Conservation (phyloP, 2,329 filamentous ascomycete species). For the Myrmaecium sp. region DNA sequence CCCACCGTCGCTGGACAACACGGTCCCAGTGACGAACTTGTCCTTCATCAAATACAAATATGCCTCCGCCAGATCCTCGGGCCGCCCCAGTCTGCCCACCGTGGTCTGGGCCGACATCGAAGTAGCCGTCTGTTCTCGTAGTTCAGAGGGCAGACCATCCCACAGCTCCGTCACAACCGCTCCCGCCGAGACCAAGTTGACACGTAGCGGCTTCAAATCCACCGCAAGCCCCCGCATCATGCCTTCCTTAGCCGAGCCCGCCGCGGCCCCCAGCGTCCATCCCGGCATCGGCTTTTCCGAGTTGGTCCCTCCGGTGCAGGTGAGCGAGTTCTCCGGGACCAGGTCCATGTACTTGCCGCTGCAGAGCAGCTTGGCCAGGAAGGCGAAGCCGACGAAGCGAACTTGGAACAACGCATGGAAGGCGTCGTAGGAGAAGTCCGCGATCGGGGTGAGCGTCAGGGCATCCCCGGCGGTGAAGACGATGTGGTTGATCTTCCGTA, state of each 20-base stretch:
- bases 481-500: constrained; percentile 17
- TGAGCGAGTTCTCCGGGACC: constrained; percentile 17
- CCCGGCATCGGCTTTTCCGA: constrained; percentile 17
- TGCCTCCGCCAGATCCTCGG: constrained; percentile 23
- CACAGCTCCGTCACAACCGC: constrained; percentile 29
- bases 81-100: constrained; percentile 12
- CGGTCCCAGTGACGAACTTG: constrained; percentile 26
- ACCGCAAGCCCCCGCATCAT: constrained; percentile 41
- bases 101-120: constrained; percentile 10
- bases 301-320: constrained; percentile 23
- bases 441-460: constrained; percentile 8
- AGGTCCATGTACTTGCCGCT: constrained; percentile 17
- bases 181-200: constrained; percentile 45
- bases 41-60: constrained; percentile 33
- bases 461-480: constrained; percentile 15
- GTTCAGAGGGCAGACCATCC: constrained; percentile 15
- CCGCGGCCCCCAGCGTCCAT: constrained; percentile 14
- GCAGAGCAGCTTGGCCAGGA: constrained; percentile 24
- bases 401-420: constrained; percentile 13
- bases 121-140: constrained; percentile 11
- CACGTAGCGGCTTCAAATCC: constrained; percentile 45
- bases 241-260: constrained; percentile 14
- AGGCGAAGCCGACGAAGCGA: constrained; percentile 16
- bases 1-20: constrained; percentile 28
- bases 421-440: constrained; percentile 10